phyloP scores from a whole-genome alignment of 139 green algal species.

The Chlorella sp. region DNA sequence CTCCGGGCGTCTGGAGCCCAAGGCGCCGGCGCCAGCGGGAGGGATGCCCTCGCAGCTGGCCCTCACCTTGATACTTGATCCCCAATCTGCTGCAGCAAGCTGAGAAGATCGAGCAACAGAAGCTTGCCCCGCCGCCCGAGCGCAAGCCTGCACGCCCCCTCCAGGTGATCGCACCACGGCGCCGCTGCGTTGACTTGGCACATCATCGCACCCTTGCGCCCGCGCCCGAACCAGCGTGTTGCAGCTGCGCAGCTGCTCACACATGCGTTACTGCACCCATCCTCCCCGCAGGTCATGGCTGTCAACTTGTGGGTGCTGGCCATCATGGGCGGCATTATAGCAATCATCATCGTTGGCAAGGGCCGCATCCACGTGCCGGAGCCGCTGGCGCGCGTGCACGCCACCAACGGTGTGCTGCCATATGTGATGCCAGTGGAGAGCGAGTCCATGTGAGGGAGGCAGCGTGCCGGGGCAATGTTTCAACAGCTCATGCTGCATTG shows the following conservation, averaged over 20 bases:
- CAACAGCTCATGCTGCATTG: no score
- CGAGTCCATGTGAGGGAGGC: constrained; percentile 47
- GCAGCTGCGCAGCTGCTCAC: no score
- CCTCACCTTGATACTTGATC: no score
- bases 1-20: no score
- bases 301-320: constrained; percentile 43
- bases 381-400: constrained; percentile 40
- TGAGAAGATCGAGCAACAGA: neutral
- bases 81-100: neutral
- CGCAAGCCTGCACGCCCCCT: neutral
- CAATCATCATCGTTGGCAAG: constrained; percentile 11
- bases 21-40: no score
- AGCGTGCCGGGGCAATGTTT: no score
- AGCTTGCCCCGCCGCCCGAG: neutral
- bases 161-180: neutral
- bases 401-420: constrained; percentile 30
- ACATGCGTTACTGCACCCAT: no score
- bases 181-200: no score
- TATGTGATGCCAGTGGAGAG: constrained; percentile 6
- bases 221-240: no score
- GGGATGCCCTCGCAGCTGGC: no score
- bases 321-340: constrained; percentile 18
- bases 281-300: constrained; percentile 26
- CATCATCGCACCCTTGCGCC: no score
- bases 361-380: constrained; percentile 38